These are phyloP conservation scores for Mollisiaceae sp. DNA, from an alignment of 2,329 filamentous ascomycete genomes.

Conservation along the genomic window DNA sequence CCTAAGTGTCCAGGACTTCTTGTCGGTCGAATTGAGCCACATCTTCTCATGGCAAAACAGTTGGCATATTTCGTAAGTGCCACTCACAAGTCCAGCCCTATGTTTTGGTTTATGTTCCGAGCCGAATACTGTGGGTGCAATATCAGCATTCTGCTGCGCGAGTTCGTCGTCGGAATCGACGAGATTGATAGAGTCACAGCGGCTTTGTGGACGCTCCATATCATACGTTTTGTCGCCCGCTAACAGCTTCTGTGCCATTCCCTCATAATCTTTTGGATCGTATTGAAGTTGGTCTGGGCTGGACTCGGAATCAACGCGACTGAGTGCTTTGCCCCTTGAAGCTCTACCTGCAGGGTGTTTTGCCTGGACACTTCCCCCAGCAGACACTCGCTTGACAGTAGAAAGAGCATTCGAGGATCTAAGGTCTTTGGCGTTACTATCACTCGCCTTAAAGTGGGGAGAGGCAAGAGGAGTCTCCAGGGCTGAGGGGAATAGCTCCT, in stretches of 20 bases:
- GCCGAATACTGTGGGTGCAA: slow-evolving; percentile 5
- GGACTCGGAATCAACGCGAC: background rate
- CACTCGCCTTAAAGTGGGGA: background rate
- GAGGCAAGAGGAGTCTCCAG: background rate
- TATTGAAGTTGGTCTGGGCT: background rate
- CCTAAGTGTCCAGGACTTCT: background rate
- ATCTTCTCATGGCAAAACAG: slow-evolving; percentile 1
- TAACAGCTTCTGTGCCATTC: background rate
- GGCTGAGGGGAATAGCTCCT: background rate
- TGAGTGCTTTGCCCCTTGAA: background rate
- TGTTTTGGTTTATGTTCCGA: background rate
- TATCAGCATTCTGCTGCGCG: background rate
- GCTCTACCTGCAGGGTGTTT: background rate
- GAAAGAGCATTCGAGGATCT: background rate
- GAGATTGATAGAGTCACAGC: background rate
- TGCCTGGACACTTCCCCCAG: background rate
- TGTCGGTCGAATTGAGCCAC: slow-evolving; percentile 7
- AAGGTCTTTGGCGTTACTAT: background rate
- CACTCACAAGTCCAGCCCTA: background rate
- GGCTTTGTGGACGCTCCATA: background rate
- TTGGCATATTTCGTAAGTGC: slow-evolving; percentile 4
- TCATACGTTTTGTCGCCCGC: background rate
- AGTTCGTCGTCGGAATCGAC: slow-evolving; percentile 16
- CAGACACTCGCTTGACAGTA: background rate
- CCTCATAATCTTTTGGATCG: background rate